These are phyloP conservation scores for Martensiomyces pterosporus DNA, from an alignment of 192 early-diverging fungal genomes.

Conservation along the genomic window DNA sequence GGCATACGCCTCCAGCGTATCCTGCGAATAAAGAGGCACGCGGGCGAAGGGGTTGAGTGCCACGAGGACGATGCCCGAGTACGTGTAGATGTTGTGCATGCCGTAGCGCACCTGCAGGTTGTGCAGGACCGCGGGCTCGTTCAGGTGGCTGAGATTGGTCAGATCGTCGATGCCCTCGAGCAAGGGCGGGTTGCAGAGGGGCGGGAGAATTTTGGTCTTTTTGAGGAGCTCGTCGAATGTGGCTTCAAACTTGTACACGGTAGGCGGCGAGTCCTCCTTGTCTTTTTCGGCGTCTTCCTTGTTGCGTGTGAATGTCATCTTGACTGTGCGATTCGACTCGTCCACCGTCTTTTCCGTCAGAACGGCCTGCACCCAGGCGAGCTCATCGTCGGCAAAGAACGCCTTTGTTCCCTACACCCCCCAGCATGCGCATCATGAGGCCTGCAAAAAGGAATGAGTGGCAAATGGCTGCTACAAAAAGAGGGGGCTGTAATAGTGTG, in stretches of 20 bases:
- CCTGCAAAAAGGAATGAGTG: not conserved
- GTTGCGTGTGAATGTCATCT: slow-evolving; percentile 26
- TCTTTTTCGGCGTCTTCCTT: not conserved
- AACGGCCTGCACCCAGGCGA: slow-evolving; percentile 33
- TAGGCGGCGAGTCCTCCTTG: not conserved
- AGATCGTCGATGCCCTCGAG: slow-evolving; percentile 87
- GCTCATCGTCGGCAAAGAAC: slow-evolving; percentile 34
- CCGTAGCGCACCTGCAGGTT: slow-evolving; percentile 86
- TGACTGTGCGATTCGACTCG: slow-evolving; percentile 15
- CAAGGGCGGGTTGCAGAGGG: slow-evolving; percentile 88
- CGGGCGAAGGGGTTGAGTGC: slow-evolving; percentile 94
- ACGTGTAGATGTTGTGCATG: slow-evolving; percentile 96
- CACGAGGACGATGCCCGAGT: slow-evolving; percentile 97
- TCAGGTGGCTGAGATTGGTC: slow-evolving; percentile 91
- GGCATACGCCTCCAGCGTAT: slow-evolving; percentile 89
- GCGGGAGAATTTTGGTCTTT: slow-evolving; percentile 73
- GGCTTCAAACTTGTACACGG: slow-evolving; percentile 55
- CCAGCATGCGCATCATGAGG: not conserved
- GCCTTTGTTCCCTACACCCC: slow-evolving; percentile 33
- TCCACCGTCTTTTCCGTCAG: slow-evolving; percentile 34
- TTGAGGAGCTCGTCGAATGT: slow-evolving; percentile 66
- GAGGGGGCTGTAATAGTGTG: too few relatives aligned
- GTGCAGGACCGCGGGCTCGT: slow-evolving; percentile 93
- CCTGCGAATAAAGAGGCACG: slow-evolving; percentile 85
- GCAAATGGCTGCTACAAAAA: too few relatives aligned